Evolutionary conservation across 2,329 filamentous ascomycete species (phyloP).

Genomic region (Tetracladium maxilliforme): DNA sequence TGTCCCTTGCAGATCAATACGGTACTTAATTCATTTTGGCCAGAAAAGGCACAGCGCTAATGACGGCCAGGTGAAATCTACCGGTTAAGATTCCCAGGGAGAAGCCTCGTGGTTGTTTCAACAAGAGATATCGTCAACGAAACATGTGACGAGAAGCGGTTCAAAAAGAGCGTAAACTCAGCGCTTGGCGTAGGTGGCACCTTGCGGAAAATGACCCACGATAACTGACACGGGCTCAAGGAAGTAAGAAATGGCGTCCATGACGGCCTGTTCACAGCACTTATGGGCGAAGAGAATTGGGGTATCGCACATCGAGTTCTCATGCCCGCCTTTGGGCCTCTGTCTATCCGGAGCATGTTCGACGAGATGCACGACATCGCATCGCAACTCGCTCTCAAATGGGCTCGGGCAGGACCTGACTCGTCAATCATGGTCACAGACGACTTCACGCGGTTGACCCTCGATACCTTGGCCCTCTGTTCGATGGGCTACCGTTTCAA

Average conservation of each 20-base stretch:
- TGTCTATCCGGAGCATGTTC: constrained; percentile 26
- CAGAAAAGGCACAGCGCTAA: too few relatives aligned
- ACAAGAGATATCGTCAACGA: constrained; percentile 19
- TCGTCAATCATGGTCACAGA: too few relatives aligned
- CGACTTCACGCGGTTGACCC: constrained; percentile 54
- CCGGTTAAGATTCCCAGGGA: too few relatives aligned
- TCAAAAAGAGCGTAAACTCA: constrained; percentile 21
- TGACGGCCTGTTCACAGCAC: neutral
- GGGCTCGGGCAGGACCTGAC: too few relatives aligned
- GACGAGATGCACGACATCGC: constrained; percentile 23
- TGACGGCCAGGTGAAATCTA: too few relatives aligned
- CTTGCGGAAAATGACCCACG: constrained; percentile 24
- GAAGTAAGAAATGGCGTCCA: constrained; percentile 6
- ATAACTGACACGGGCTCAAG: constrained; percentile 23
- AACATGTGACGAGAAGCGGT: constrained; percentile 22
- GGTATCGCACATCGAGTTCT: constrained; percentile 22
- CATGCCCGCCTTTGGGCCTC: constrained; percentile 29
- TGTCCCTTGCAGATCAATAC: constrained; percentile 43
- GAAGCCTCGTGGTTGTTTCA: too few relatives aligned
- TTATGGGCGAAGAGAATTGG: neutral
- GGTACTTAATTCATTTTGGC: too few relatives aligned
- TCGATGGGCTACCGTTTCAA: constrained; percentile 60
- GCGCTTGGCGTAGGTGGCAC: constrained; percentile 20
- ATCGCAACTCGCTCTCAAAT: constrained; percentile 21
- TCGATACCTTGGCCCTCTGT: constrained; percentile 60